phyloP scores from a whole-genome alignment of 345 rosid genomes.

The Erodium maritimum region DNA sequence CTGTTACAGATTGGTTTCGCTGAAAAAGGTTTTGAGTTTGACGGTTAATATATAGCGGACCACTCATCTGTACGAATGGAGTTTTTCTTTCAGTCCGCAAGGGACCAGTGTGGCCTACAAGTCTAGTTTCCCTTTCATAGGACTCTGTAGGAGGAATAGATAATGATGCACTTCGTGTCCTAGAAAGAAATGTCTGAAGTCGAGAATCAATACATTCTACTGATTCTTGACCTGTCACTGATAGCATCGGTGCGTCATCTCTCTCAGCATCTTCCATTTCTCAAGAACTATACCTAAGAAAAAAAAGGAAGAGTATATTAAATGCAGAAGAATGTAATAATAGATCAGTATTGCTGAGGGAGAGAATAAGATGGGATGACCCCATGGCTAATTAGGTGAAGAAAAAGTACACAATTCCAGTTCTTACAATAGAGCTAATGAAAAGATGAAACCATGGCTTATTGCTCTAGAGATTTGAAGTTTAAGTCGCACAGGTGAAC shows the following conservation, averaged over 20 bases:
- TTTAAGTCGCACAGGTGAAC: too few species aligned
- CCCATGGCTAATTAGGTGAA: too few species aligned
- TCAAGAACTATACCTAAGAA: slow-evolving; percentile 10
- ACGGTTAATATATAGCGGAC: slow-evolving; percentile 38
- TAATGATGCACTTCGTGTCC: slow-evolving; percentile 53
- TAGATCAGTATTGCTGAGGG: too few species aligned
- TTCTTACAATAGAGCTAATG: too few species aligned
- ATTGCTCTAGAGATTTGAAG: too few species aligned
- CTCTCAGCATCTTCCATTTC: slow-evolving; percentile 42
- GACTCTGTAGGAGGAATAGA: slow-evolving; percentile 42
- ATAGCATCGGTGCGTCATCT: slow-evolving; percentile 60
- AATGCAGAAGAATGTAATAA: background rate
- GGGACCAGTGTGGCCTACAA: slow-evolving; percentile 75
- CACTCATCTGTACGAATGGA: slow-evolving; percentile 53
- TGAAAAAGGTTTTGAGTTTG: slow-evolving; percentile 17
- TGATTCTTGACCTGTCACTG: slow-evolving; percentile 18
- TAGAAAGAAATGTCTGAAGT: slow-evolving; percentile 21
- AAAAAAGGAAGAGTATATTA: background rate
- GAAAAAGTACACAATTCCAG: too few species aligned
- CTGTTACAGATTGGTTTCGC: slow-evolving; percentile 3
- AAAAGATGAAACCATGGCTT: too few species aligned
- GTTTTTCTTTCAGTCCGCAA: slow-evolving; percentile 49
- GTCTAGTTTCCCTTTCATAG: slow-evolving; percentile 25
- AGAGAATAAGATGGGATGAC: too few species aligned
- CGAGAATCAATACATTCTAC: slow-evolving; percentile 22